Percentiles rank a stretch among this genome's conserved stretches.
Evolutionary conservation across 345 rosid species (phyloP).

Genomic region (Hibiscus tridactylites): DNA sequence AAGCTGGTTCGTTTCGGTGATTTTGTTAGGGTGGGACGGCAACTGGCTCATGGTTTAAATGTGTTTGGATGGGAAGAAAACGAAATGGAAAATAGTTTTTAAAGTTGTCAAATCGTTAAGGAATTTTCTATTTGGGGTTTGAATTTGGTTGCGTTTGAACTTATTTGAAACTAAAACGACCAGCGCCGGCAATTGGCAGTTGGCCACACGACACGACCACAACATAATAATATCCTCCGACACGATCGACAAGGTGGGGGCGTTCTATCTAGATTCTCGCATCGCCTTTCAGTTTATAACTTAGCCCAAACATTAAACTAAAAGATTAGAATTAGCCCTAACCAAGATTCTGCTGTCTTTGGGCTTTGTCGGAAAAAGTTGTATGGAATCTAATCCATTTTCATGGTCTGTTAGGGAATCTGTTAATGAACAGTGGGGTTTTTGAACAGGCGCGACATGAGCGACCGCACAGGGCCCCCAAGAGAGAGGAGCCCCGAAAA

Average conservation of each 20-base stretch:
- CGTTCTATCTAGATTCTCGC: neutral
- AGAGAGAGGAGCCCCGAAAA: no score
- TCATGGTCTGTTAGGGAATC: no score
- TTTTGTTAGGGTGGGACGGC: slow-evolving; percentile 10
- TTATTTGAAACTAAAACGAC: neutral
- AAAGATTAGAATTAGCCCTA: no score
- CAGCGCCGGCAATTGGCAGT: neutral
- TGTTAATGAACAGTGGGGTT: no score
- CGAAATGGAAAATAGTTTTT: neutral
- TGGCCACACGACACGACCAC: neutral
- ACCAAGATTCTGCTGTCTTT: no score
- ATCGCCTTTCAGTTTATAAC: no score
- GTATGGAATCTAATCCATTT: neutral
- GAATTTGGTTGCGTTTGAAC: neutral
- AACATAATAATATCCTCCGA: neutral
- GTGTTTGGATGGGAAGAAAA: neutral
- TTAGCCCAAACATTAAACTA: no score
- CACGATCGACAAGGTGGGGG: neutral
- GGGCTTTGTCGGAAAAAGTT: neutral
- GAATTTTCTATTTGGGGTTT: neutral
- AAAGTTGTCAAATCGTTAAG: neutral
- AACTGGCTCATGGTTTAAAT: slow-evolving; percentile 23
- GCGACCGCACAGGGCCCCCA: no score
- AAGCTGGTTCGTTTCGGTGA: slow-evolving; percentile 10
- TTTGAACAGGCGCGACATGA: no score